These are phyloP conservation scores for Eucalyptus sp. DNA, from an alignment of 345 rosid species.

Conservation along the genomic window DNA sequence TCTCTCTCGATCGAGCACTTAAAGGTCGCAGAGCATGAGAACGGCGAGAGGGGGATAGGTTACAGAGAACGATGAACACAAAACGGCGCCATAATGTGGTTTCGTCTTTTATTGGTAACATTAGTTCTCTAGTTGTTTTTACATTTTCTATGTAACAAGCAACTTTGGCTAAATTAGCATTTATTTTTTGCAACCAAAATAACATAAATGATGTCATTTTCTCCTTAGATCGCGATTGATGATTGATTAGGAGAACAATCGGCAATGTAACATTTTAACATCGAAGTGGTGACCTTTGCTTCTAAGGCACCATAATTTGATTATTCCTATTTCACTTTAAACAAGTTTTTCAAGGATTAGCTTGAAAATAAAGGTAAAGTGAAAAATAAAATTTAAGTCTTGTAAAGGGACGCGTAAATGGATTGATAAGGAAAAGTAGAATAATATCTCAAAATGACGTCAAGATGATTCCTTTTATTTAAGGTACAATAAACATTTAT, in stretches of 20 bases:
- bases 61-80: not conserved
- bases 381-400: not conserved
- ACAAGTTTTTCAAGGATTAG: not conserved
- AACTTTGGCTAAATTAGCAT: not conserved
- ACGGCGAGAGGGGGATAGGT: not conserved
- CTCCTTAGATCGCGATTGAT: not conserved
- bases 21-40: not conserved
- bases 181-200: not conserved
- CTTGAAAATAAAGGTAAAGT: not conserved
- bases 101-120: not conserved
- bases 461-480: not conserved
- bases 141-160: not conserved
- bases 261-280: not conserved
- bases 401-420: not conserved
- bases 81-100: not conserved
- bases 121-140: not conserved
- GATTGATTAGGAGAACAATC: not conserved
- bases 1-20: not conserved
- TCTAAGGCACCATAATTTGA: not conserved
- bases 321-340: not conserved
- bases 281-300: not conserved
- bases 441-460: not conserved
- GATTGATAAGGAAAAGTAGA: not conserved
- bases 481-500: not conserved
- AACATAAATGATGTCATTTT: not conserved